Base-by-base conservation (phyloP, 2,329 filamentous ascomycete species). In the Raffaelea arxii region DNA sequence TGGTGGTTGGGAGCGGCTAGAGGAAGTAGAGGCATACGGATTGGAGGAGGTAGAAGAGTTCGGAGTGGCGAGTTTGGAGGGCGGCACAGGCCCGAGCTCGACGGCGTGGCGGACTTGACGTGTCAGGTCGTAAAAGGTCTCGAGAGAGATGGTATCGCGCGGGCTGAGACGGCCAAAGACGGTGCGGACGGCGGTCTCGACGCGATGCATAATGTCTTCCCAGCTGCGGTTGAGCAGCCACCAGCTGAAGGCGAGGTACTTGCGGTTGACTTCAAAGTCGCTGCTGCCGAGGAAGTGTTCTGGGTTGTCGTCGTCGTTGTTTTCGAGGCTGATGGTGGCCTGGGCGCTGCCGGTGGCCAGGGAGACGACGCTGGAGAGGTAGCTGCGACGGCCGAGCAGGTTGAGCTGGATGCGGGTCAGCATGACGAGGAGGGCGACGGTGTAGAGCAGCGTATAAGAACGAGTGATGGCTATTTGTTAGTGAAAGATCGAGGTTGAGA, bases 191-290 rank as follows among this genome's bases (percentile, higher is more conserved):
- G 89, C 89, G n/a, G 72, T 69, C 60, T 89, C 82, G 41, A 98
- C 90, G 53, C 82, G 84, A 47, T 80, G 72, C 75, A 89, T 84
- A 47, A 97, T 69, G 48, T 89, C 80, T 54, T 81, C 79, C 82
- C 89, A 97, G 38, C 92, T 92, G 54, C 80, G 80, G 65, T 98
- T 91, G 41, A 98, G 72, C 41, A 98, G 70, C 90, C 91, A 98
- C 92, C 92, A 98, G 66, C 88, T 95, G 63, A 97, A 94, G 36
- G 90, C 94, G 42, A 98, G 73, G 60, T 97, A 98, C 59, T 86
- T 86, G 56, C 90, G 77, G 65, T 98, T 98, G 27, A 89, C 94
- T 63, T 96, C 90, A 55, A 95, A 96, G 64, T 98, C 92, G 46
- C 46, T 50, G 63, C 86, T 91, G 39, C 89, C 89, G 60, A 94